Evolutionary conservation across 2,329 filamentous ascomycete genomes (phyloP), one percentile per base, ranked within the genome.

Genomic region (Aspergillus ochraceoroseus): DNA sequence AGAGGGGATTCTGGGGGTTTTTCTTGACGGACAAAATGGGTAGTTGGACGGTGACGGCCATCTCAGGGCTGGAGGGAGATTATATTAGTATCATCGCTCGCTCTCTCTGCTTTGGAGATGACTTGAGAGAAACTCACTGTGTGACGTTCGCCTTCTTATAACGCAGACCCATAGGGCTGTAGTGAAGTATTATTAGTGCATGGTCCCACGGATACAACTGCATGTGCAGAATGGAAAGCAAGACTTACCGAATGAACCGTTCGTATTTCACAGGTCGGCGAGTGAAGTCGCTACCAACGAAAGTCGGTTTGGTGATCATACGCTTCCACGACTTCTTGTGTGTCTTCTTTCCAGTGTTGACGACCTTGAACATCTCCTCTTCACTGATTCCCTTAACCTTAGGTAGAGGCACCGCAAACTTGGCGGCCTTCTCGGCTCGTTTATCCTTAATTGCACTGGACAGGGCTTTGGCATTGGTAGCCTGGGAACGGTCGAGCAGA

Each of bases 341-440:
- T 2, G 83, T 87, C 76, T 95, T 95, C 79, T 94, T 94, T 57
- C 92, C 90, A 20, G 90, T 96, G 72, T 88, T 88, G 59, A 96
- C 81, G 9, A 95, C 89, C 70, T 87, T 90, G 75, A 96, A 96
- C 84, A 95, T 90, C 72, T 95, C 90, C 74, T 94, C 87, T 72
- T 96, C 90, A 53, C 79, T 82, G 55, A 96, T 95, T 50, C 87
- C 90, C 58, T 86, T 80, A 30, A 96, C 92, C 71, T 95, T 95
- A 23, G 92, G 92, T 59, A 98, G 67, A 1, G 92, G 92, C 26
- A 96, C 92, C 20, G 77, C 79, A 64, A 95, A 96, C 62, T 90
- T 86, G 35, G 92, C 92, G 5, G 89, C 87, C 76, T 95, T 95
- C 67, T 95, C 94, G 49, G 77, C 77, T 27, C 92, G 77, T 76